A percentile compares a stretch with the other conserved stretches of the same genome.
These are phyloP conservation scores for Pleurotus ostreatus DNA, from an alignment of 768 basidiomycete species.

Conservation along the genomic window DNA sequence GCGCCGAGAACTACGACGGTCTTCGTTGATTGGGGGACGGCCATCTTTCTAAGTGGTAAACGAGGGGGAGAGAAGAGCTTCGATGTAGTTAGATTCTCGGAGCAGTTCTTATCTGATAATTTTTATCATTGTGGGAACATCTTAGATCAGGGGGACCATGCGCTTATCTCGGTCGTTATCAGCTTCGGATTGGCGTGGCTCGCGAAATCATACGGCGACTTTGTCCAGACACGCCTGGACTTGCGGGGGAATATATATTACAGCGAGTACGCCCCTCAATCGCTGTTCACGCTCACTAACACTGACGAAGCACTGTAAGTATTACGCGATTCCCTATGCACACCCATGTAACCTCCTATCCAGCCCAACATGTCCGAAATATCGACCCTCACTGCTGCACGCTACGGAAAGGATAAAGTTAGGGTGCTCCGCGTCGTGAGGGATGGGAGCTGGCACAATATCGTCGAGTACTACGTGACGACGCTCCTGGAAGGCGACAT, in stretches of 20 bases:
- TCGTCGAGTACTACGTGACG: constrained; percentile 84
- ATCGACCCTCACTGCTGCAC: constrained; percentile 40
- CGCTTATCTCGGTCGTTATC: not conserved
- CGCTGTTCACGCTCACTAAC: no score
- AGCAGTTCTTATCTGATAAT: constrained; percentile 5
- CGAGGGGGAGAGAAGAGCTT: not conserved
- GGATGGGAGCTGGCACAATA: constrained; percentile 57
- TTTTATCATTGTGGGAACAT: not conserved
- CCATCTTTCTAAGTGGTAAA: constrained; percentile 1
- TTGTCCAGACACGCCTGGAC: constrained; percentile 1
- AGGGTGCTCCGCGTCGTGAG: constrained; percentile 84
- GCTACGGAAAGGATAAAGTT: constrained; percentile 88
- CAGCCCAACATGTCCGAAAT: not conserved
- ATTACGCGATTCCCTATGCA: no score
- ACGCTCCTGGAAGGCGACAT: constrained; percentile 83
- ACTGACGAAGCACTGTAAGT: no score
- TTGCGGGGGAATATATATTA: constrained; percentile 1
- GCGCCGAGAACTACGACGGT: constrained; percentile 54
- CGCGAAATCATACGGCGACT: not conserved
- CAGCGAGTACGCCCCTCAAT: no score
- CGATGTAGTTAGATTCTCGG: not conserved
- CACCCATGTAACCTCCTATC: not conserved
- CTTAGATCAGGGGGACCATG: not conserved
- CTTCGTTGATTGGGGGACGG: not conserved
- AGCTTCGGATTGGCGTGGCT: no score